A percentile compares a stretch with the other conserved stretches of the same genome.
Conservation (phyloP, 345 rosid species). For the Gynandropsis gynandra region DNA sequence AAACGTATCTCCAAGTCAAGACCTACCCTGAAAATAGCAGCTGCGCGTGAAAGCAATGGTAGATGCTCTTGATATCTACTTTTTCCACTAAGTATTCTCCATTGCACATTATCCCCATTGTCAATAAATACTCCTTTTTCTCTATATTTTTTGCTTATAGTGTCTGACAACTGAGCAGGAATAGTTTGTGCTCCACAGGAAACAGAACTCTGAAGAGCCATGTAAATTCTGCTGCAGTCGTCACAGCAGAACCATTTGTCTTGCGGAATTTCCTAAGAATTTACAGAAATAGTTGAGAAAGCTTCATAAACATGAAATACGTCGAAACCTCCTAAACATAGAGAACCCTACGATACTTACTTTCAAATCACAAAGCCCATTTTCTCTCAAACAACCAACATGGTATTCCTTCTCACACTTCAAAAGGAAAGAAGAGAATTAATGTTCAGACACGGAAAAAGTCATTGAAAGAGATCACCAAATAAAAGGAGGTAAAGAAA, state of each 20-base stretch:
- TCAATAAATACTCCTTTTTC: constrained; percentile 61
- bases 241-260: constrained; percentile 87
- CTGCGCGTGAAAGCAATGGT: constrained; percentile 64
- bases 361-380: constrained; percentile 65
- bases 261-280: constrained; percentile 66
- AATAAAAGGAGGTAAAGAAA: constrained; percentile 17
- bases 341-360: constrained; percentile 39
- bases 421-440: constrained; percentile 20
- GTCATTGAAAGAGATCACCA: neutral
- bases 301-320: no score
- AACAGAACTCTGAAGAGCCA: constrained; percentile 52
- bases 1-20: constrained; percentile 12
- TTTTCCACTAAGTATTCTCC: constrained; percentile 82
- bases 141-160: constrained; percentile 50
- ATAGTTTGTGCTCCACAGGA: constrained; percentile 49
- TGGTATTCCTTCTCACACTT: constrained; percentile 97
- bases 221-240: constrained; percentile 65
- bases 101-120: constrained; percentile 40
- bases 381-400: constrained; percentile 84
- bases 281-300: constrained; percentile 14
- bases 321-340: constrained; percentile 11
- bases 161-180: constrained; percentile 41
- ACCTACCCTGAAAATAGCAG: constrained; percentile 83
- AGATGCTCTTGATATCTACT: constrained; percentile 61
- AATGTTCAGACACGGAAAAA: constrained; percentile 19